A percentile compares a stretch with the other conserved stretches of the same genome.
Evolutionary conservation across 441 rosid genomes (phyloP).

Genomic region (Populus hybrid): DNA sequence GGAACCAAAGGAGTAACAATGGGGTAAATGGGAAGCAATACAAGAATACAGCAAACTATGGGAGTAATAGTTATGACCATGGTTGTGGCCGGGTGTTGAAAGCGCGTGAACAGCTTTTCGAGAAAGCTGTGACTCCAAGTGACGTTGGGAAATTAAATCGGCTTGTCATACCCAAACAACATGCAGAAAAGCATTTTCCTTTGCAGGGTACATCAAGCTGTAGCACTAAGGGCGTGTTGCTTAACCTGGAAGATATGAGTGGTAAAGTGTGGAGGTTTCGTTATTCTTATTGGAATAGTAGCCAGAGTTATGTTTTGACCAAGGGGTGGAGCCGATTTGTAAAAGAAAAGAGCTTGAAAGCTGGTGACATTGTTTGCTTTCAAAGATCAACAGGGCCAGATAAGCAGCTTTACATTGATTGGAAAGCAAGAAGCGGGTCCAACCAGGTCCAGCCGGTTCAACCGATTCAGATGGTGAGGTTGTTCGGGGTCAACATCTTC

Average conservation of each 20-base stretch:
- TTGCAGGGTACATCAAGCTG: slow-evolving; percentile 34
- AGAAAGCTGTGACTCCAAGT: slow-evolving; percentile 86
- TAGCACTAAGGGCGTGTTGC: slow-evolving; percentile 52
- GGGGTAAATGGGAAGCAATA: background rate
- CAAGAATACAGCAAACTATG: background rate
- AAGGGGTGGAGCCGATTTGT: slow-evolving; percentile 99
- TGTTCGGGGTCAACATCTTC: slow-evolving; percentile 86
- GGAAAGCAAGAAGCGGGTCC: slow-evolving; percentile 39
- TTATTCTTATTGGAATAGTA: slow-evolving; percentile 54
- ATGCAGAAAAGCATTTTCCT: slow-evolving; percentile 91
- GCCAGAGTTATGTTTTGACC: slow-evolving; percentile 59
- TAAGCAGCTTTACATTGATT: slow-evolving; percentile 65
- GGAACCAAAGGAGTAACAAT: slow-evolving; percentile 28
- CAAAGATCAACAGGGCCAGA: slow-evolving; percentile 65
- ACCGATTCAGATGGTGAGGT: slow-evolving; percentile 42
- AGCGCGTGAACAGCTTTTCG: slow-evolving; percentile 69
- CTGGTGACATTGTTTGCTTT: slow-evolving; percentile 82
- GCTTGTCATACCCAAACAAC: slow-evolving; percentile 82
- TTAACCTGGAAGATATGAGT: slow-evolving; percentile 67
- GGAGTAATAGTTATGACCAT: background rate
- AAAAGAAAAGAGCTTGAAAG: slow-evolving; percentile 75
- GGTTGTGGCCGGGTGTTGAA: slow-evolving; percentile 18
- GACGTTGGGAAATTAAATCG: slow-evolving; percentile 94
- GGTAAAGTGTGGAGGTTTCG: slow-evolving; percentile 96
- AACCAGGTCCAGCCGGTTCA: slow-evolving; percentile 20